Evolutionary conservation across 179 eudicot species (phyloP).

Genomic region (Amaranthus tricolor): DNA sequence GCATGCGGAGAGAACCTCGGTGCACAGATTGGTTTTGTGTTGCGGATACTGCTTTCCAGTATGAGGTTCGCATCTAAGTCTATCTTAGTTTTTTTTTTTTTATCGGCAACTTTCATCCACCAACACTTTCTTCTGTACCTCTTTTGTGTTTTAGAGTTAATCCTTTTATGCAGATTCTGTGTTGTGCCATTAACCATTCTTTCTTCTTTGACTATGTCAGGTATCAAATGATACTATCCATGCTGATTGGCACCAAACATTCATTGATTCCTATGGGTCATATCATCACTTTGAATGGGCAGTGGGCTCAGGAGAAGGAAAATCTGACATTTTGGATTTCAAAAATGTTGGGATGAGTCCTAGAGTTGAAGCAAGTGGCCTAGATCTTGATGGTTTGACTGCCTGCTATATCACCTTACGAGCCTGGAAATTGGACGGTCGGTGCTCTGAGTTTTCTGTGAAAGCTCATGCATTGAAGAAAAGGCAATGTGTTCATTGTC

Average conservation of each 20-base stretch:
- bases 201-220: slow-evolving; percentile 37
- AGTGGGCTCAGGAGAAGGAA: slow-evolving; percentile 95
- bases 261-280: slow-evolving; percentile 65
- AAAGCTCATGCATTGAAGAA: slow-evolving; percentile 98
- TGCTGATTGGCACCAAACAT: slow-evolving; percentile 96
- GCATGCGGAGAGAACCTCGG: slow-evolving; percentile 75
- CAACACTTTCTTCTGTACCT: not conserved
- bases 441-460: slow-evolving; percentile 73
- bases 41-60: slow-evolving; percentile 89
- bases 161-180: slow-evolving; percentile 3
- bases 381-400: slow-evolving; percentile 72
- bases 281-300: slow-evolving; percentile 99
- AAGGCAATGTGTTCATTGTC: slow-evolving; percentile 86
- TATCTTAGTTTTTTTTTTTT: not conserved
- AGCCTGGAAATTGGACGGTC: slow-evolving; percentile 88
- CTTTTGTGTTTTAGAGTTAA: not conserved
- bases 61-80: slow-evolving; percentile 59
- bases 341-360: slow-evolving; percentile 91
- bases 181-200: not conserved
- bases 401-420: slow-evolving; percentile 90
- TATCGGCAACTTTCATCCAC: not conserved
- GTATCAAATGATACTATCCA: slow-evolving; percentile 77
- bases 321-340: slow-evolving; percentile 84
- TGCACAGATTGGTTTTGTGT: slow-evolving; percentile 98
- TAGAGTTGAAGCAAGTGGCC: slow-evolving; percentile 74